phyloP scores from a whole-genome alignment of 495 filamentous ascomycete genomes.

The Penicillium daleae region DNA sequence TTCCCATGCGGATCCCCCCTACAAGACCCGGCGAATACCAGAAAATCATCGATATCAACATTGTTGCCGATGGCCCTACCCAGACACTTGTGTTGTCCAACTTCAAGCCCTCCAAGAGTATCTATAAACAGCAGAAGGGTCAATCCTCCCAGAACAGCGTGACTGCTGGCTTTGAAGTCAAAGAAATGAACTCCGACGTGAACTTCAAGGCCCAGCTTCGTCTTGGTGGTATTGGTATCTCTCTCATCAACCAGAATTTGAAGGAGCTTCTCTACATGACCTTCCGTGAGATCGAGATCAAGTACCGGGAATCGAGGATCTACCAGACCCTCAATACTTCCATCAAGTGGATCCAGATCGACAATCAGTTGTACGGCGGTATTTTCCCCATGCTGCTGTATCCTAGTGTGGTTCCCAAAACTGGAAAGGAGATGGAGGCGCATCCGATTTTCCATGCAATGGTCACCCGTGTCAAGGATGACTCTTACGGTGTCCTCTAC shows the following conservation, averaged over 20 bases:
- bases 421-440: conserved; percentile 93
- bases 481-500: conserved; percentile 96
- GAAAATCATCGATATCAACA: conserved; percentile 94
- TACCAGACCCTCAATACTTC: conserved; percentile 89
- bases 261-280: conserved; percentile 94
- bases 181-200: conserved; percentile 80
- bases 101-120: conserved; percentile 88
- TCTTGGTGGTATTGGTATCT: conserved; percentile 89
- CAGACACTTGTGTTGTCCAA: conserved; percentile 95
- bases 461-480: conserved; percentile 94
- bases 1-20: conserved; percentile 81
- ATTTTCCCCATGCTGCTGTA: conserved; percentile 98
- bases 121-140: conserved; percentile 81
- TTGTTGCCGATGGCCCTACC: conserved; percentile 90
- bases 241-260: conserved; percentile 87
- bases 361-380: conserved; percentile 97
- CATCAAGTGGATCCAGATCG: conserved; percentile 98
- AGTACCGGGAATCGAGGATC: conserved; percentile 86
- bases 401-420: conserved; percentile 98
- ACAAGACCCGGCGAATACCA: conserved; percentile 57
- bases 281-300: conserved; percentile 88
- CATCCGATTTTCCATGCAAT: conserved; percentile 92
- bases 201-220: conserved; percentile 87
- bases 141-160: conserved; percentile 62
- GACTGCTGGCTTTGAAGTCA: conserved; percentile 83